phyloP scores from a whole-genome alignment of 352 stramenopile genomes.

The Globisporangium viniferum region DNA sequence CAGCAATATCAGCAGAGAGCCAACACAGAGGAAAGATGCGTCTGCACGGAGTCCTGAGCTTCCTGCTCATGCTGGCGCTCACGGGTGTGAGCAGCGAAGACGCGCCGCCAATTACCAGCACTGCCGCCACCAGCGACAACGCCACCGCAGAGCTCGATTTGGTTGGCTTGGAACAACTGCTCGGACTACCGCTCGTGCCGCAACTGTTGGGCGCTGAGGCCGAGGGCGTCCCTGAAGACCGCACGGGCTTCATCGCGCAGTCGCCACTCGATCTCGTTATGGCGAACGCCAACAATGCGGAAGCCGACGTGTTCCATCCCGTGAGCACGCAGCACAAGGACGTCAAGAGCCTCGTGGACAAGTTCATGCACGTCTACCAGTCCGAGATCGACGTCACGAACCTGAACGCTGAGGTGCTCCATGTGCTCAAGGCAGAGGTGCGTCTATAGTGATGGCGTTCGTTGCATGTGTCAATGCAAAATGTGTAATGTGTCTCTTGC shows the following conservation, averaged over 20 bases:
- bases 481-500: not conserved
- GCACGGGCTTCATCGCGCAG: not conserved
- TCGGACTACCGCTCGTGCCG: slow-evolving; percentile 1
- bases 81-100: slow-evolving; percentile 2
- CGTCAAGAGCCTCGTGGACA: slow-evolving; percentile 33
- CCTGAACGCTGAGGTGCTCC: slow-evolving; percentile 38
- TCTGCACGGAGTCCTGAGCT: not conserved
- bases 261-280: not conserved
- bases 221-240: not conserved
- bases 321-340: slow-evolving; percentile 19
- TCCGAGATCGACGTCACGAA: slow-evolving; percentile 41
- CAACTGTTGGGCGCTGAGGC: not conserved
- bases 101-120: not conserved
- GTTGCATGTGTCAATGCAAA: too few species aligned
- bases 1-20: not conserved
- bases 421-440: slow-evolving; percentile 48
- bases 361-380: slow-evolving; percentile 56
- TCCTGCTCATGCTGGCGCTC: slow-evolving; percentile 3
- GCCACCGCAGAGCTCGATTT: not conserved
- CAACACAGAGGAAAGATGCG: not conserved
- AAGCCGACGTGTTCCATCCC: slow-evolving; percentile 20
- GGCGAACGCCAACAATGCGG: not conserved
- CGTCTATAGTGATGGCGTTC: not conserved
- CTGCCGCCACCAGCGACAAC: not conserved
- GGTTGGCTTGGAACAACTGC: not conserved